Percentiles rank a stretch among this genome's conserved stretches.
phyloP scores from a whole-genome alignment of 495 filamentous ascomycete genomes.

The Aspergillus cristatus region DNA sequence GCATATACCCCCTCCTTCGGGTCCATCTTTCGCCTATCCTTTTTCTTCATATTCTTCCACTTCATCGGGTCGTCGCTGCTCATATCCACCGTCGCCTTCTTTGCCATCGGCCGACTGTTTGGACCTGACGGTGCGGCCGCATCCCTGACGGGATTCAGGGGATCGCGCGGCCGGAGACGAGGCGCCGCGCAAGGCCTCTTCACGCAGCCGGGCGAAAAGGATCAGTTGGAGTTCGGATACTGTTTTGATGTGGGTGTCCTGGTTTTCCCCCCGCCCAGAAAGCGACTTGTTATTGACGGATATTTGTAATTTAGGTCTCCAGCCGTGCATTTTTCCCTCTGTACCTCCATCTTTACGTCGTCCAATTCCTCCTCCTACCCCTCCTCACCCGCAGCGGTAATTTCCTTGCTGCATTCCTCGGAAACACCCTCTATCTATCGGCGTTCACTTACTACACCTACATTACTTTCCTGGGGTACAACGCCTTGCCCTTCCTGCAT shows the following conservation, averaged over 20 bases:
- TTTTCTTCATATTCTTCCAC: slow-evolving; percentile 59
- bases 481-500: slow-evolving; percentile 63
- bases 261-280: neutral
- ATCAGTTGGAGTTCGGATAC: slow-evolving; percentile 66
- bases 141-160: slow-evolving; percentile 31
- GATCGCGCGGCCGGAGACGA: slow-evolving; percentile 37
- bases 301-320: slow-evolving; percentile 41
- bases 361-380: slow-evolving; percentile 65
- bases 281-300: neutral
- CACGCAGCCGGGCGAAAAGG: slow-evolving; percentile 43
- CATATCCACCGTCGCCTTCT: slow-evolving; percentile 53
- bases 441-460: slow-evolving; percentile 63
- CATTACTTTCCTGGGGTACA: slow-evolving; percentile 69
- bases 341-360: slow-evolving; percentile 62
- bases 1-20: slow-evolving; percentile 53
- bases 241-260: slow-evolving; percentile 57
- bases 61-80: slow-evolving; percentile 55
- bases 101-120: slow-evolving; percentile 54
- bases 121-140: slow-evolving; percentile 42
- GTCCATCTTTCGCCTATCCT: slow-evolving; percentile 47
- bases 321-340: slow-evolving; percentile 69
- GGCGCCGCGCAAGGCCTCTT: slow-evolving; percentile 50
- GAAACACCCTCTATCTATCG: slow-evolving; percentile 62
- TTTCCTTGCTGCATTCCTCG: slow-evolving; percentile 55
- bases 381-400: slow-evolving; percentile 37